Conservation (phyloP, 2,329 filamentous ascomycete genomes). For the Cryphonectria japonica region DNA sequence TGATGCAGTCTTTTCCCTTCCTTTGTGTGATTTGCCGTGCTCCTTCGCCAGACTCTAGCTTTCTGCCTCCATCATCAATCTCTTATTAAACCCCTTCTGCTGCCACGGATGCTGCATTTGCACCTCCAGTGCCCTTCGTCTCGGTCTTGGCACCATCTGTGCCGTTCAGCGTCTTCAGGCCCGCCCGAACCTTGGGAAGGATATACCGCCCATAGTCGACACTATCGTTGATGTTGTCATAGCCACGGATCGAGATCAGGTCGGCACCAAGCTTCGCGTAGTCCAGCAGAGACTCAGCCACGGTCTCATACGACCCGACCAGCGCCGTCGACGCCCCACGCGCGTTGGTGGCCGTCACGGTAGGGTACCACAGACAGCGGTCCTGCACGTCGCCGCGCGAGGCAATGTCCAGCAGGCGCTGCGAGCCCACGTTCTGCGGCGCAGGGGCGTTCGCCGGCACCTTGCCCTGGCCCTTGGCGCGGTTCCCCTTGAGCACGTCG, state of each 20-base stretch:
- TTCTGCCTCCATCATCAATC: neutral
- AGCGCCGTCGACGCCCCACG: constrained; percentile 62
- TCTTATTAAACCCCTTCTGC: neutral
- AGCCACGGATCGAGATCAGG: constrained; percentile 63
- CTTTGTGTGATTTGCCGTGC: neutral
- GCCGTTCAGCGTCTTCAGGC: constrained; percentile 33
- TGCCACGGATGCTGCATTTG: neutral
- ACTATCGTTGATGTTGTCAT: constrained; percentile 63
- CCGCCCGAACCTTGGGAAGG: constrained; percentile 52
- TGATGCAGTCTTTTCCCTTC: neutral
- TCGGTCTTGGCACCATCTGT: neutral
- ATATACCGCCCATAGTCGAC: constrained; percentile 63
- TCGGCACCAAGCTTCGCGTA: constrained; percentile 61
- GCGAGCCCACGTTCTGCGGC: constrained; percentile 63
- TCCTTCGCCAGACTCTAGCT: neutral
- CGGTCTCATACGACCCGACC: constrained; percentile 57
- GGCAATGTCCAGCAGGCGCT: constrained; percentile 62
- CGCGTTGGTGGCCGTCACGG: constrained; percentile 63
- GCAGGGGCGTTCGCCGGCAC: constrained; percentile 39
- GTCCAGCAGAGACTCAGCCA: constrained; percentile 58
- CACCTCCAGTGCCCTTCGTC: neutral
- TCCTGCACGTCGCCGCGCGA: constrained; percentile 60
- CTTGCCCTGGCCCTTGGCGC: constrained; percentile 32
- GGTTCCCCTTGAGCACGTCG: constrained; percentile 52
- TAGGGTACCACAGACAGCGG: constrained; percentile 65